phyloP scores from a whole-genome alignment of 176 grass and related monocot species.

The Raddia distichophylla region DNA sequence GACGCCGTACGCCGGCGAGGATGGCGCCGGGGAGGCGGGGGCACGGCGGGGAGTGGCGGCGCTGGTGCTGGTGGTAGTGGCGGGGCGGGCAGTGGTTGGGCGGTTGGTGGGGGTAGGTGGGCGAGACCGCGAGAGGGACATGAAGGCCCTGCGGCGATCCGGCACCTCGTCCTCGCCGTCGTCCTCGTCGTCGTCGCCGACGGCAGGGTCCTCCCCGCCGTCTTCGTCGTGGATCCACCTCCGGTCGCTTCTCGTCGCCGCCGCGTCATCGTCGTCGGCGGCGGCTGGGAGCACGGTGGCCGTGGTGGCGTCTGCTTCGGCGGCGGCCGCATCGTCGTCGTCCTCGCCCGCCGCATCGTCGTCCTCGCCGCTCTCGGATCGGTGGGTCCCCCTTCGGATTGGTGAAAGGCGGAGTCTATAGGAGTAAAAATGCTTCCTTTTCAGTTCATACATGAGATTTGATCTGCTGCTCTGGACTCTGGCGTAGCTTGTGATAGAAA shows the following conservation, averaged over 20 bases:
- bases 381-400: slow-evolving; percentile 47
- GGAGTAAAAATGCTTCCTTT: slow-evolving; percentile 38
- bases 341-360: slow-evolving; percentile 47
- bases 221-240: slow-evolving; percentile 91
- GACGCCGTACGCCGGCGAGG: slow-evolving; percentile 30
- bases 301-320: slow-evolving; percentile 29
- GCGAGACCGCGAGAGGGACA: slow-evolving; percentile 50
- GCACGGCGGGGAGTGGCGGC: slow-evolving; percentile 28
- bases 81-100: slow-evolving; percentile 24
- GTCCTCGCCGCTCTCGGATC: slow-evolving; percentile 72
- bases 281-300: slow-evolving; percentile 45
- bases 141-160: slow-evolving; percentile 91
- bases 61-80: slow-evolving; percentile 20
- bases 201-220: slow-evolving; percentile 66
- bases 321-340: slow-evolving; percentile 37
- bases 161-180: slow-evolving; percentile 70
- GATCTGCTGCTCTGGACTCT: slow-evolving; percentile 35
- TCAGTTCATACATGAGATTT: not conserved
- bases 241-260: slow-evolving; percentile 80
- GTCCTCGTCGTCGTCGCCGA: slow-evolving; percentile 65
- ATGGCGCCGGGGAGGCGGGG: slow-evolving; percentile 36
- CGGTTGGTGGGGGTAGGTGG: slow-evolving; percentile 27
- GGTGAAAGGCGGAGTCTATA: slow-evolving; percentile 9
- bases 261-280: slow-evolving; percentile 49
- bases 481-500: slow-evolving; percentile 4